Base-by-base conservation (phyloP, 1,284 basidiomycete species). In the Flammula alnicola region DNA sequence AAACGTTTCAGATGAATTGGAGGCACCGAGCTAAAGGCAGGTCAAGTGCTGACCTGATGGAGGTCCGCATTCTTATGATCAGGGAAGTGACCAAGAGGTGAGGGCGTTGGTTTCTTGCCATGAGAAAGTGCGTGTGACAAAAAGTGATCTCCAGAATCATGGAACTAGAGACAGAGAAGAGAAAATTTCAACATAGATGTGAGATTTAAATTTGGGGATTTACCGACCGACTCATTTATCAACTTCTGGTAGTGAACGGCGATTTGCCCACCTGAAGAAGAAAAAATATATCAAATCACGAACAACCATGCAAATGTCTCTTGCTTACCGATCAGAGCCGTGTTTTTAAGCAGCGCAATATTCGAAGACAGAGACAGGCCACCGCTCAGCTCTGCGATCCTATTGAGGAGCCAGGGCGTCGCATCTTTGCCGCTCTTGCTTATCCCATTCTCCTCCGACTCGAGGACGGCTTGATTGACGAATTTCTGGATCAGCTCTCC, bases 341-440 rank as follows among this genome's bases (percentile, higher is more conserved):
- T 95, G 65, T 98, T 98, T 70, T 91, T 82, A 32, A 99, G 83
- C 11, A 99, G 76, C 4, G 91, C 94, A 52, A 96, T 77, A 70
- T 99, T 96, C 81, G 73, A 63, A 22, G 77, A 72, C 44, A 95
- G 71, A 2, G 93, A 93, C 51, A 74, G 76, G 3, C 93, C 92
- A 31, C 78, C 65, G 0, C 91, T 94, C 38, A 99, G 74, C 66
- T 98, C 88, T 6, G 81, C 81, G 1, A 99, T 88, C 14, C 95
- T 83, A 49, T 80, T 78, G 23, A 99, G 76, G 9, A 99, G 76
- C 96, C 96, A 99, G 3, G 97, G 97, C 1, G 97, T 99, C 8
- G 84, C 95, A 55, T 94, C 90, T 63, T 98, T 98, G 5, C 97
- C 97, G 10, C 77, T 74, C 58, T 79, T 86, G 62, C 83, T 88